Conservation (phyloP, 1,284 basidiomycete species). For the Takashimella tepidaria region DNA sequence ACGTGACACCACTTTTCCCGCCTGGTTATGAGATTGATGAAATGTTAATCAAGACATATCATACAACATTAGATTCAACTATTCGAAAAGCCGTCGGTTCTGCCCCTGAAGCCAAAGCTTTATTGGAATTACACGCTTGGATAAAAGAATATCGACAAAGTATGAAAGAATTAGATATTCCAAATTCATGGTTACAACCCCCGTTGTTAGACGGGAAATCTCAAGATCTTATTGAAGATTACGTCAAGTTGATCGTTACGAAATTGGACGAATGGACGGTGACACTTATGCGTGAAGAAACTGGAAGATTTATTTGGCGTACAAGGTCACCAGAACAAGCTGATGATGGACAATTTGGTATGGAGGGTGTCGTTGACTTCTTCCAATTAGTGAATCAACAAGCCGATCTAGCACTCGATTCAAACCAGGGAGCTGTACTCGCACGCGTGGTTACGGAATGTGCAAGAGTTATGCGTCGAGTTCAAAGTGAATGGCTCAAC, state of each 20-base stretch:
- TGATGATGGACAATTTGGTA: constrained; percentile 82
- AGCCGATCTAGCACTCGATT: constrained; percentile 89
- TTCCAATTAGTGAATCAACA: constrained; percentile 99
- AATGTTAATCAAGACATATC: constrained; percentile 83
- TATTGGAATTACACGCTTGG: constrained; percentile 85
- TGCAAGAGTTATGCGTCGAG: constrained; percentile 82
- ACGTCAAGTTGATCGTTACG: constrained; percentile 83
- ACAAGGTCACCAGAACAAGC: constrained; percentile 83
- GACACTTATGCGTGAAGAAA: constrained; percentile 89
- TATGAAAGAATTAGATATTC: constrained; percentile 88
- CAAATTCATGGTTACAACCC: constrained; percentile 75
- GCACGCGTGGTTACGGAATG: constrained; percentile 84
- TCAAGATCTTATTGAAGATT: constrained; percentile 90
- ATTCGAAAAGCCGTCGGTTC: constrained; percentile 67
- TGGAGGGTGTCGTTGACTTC: constrained; percentile 87
- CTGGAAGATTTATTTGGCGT: constrained; percentile 75
- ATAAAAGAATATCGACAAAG: constrained; percentile 90
- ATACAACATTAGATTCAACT: constrained; percentile 75
- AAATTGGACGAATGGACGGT: constrained; percentile 97
- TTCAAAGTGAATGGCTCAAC: constrained; percentile 83
- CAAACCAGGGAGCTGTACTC: constrained; percentile 89
- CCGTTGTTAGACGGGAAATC: constrained; percentile 89
- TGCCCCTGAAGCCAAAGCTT: constrained; percentile 77
- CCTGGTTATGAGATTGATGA: constrained; percentile 80
- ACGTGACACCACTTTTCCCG: constrained; percentile 89